Evolutionary conservation across 495 filamentous ascomycete genomes (phyloP).

Genomic region (Xylaria telfairii): DNA sequence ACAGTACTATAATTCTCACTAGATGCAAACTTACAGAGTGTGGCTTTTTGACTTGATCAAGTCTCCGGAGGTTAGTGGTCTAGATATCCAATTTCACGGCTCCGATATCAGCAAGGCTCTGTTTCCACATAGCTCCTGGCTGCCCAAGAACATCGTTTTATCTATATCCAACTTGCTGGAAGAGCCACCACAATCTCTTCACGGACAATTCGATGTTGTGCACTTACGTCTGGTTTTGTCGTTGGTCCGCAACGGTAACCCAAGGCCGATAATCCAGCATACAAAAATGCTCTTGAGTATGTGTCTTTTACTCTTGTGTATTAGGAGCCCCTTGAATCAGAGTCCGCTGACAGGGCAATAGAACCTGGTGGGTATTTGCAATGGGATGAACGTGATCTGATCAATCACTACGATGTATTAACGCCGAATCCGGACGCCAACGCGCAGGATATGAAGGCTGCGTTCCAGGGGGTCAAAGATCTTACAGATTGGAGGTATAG

Average conservation of each 20-base stretch:
- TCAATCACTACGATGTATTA: slow-evolving; percentile 16
- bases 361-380: slow-evolving; percentile 21
- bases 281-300: slow-evolving; percentile 18
- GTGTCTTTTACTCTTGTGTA: not conserved
- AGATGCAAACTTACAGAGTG: not conserved
- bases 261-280: slow-evolving; percentile 14
- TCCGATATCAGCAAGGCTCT: slow-evolving; percentile 12
- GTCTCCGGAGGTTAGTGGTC: slow-evolving; percentile 7
- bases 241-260: not conserved
- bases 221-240: slow-evolving; percentile 12
- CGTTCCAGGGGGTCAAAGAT: not conserved
- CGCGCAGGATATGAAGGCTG: not conserved
- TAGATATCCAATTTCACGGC: slow-evolving; percentile 11
- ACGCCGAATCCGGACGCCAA: not conserved
- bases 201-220: slow-evolving; percentile 20
- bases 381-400: slow-evolving; percentile 13
- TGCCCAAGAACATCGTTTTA: slow-evolving; percentile 14
- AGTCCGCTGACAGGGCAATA: not conserved
- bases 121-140: slow-evolving; percentile 18
- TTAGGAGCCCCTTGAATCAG: not conserved
- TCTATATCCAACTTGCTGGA: slow-evolving; percentile 11
- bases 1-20: not conserved
- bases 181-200: slow-evolving; percentile 16
- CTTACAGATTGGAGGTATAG: slow-evolving; percentile 13
- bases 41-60: slow-evolving; percentile 20